These are phyloP conservation scores for Melanomma pulvis-pyrius DNA, from an alignment of 495 filamentous ascomycete genomes.

Conservation along the genomic window DNA sequence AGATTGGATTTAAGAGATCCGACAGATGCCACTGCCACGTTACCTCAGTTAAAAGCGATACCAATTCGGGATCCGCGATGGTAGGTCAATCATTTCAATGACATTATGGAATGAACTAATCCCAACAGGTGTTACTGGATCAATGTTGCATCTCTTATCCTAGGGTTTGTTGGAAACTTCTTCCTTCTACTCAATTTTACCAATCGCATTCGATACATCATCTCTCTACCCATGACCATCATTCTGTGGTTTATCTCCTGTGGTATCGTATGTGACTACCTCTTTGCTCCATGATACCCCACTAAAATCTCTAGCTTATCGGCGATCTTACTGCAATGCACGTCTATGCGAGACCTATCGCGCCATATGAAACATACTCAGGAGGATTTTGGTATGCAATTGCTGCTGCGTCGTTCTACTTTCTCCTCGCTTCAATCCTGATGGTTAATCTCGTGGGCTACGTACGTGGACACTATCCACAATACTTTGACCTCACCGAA, in stretches of 20 bases:
- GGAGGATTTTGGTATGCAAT: slow-evolving; percentile 78
- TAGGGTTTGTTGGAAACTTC: slow-evolving; percentile 68
- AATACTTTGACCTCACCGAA: slow-evolving; percentile 73
- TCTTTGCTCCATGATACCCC: neutral
- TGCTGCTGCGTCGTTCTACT: slow-evolving; percentile 66
- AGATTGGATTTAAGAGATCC: slow-evolving; percentile 49
- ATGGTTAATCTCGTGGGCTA: slow-evolving; percentile 79
- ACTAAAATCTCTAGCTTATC: slow-evolving; percentile 56
- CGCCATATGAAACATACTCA: slow-evolving; percentile 62
- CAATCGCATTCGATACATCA: slow-evolving; percentile 71
- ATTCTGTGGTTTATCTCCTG: slow-evolving; percentile 68
- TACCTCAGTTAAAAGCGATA: slow-evolving; percentile 47
- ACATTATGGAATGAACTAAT: neutral
- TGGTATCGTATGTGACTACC: slow-evolving; percentile 57
- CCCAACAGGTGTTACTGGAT: slow-evolving; percentile 44
- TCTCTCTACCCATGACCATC: slow-evolving; percentile 70
- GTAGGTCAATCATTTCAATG: neutral
- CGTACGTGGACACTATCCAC: slow-evolving; percentile 73
- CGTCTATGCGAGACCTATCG: slow-evolving; percentile 58
- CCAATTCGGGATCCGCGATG: slow-evolving; percentile 46
- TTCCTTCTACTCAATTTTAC: slow-evolving; percentile 82
- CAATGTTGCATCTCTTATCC: slow-evolving; percentile 66
- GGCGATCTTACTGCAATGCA: slow-evolving; percentile 61
- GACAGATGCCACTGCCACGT: slow-evolving; percentile 23
- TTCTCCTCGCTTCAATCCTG: slow-evolving; percentile 61